Percentiles rank a stretch among this genome's conserved stretches.
Conservation (phyloP, 1,284 basidiomycete genomes). For the Heterobasidion parviporum region DNA sequence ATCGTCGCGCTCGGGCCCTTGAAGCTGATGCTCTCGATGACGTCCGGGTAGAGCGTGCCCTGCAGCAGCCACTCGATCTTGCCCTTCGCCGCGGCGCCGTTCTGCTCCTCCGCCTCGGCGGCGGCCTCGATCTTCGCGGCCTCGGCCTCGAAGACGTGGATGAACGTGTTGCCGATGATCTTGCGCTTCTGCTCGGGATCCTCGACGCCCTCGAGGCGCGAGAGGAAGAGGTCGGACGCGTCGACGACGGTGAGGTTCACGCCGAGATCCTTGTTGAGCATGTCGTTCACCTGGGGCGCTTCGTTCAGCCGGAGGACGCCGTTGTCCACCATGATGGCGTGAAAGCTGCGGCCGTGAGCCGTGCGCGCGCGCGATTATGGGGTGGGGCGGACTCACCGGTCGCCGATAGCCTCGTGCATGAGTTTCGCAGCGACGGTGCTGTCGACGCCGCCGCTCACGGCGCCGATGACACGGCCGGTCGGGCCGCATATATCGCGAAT, state of each 20-base stretch:
- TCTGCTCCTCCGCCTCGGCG: conserved; percentile 69
- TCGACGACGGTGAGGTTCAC: conserved; percentile 97
- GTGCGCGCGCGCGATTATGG: background rate
- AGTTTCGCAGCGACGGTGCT: conserved; percentile 97
- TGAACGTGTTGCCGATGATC: conserved; percentile 99
- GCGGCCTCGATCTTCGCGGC: conserved; percentile 84
- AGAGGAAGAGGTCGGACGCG: conserved; percentile 90
- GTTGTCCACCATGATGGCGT: conserved; percentile 99
- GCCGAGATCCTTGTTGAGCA: conserved; percentile 90
- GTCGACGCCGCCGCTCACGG: conserved; percentile 96
- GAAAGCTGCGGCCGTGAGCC: conserved; percentile 57
- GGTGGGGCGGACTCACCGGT: conserved; percentile 48
- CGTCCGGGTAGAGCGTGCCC: conserved; percentile 99
- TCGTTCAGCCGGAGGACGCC: conserved; percentile 94
- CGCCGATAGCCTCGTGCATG: conserved; percentile 99
- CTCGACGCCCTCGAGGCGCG: conserved; percentile 83
- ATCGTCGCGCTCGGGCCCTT: conserved; percentile 99
- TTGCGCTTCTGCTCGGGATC: conserved; percentile 98
- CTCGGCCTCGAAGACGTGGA: conserved; percentile 94
- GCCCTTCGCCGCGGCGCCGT: conserved; percentile 69
- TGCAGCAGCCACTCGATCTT: conserved; percentile 96
- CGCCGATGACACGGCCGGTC: conserved; percentile 94
- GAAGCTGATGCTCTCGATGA: conserved; percentile 99
- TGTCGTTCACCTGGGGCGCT: conserved; percentile 88
- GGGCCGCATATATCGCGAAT: conserved; percentile 95